phyloP scores from a whole-genome alignment of 192 early-diverging fungal genomes.

The Chytriomyces confervae region DNA sequence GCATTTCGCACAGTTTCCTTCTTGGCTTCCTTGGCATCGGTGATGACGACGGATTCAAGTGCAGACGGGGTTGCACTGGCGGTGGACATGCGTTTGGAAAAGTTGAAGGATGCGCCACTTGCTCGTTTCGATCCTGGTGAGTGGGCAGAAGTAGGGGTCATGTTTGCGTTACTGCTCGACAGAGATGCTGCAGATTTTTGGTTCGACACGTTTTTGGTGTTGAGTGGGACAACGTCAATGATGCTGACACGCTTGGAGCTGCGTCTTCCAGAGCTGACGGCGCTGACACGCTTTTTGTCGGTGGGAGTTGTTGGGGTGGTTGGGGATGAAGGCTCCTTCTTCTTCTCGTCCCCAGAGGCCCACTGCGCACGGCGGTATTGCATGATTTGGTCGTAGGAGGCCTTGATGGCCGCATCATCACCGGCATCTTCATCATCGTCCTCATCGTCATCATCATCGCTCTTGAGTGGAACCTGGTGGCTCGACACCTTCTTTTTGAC shows the following conservation, averaged over 20 bases:
- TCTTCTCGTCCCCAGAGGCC: background rate
- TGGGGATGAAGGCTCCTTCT: background rate
- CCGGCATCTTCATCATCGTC: conserved; percentile 14
- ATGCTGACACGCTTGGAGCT: background rate
- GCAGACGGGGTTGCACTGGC: background rate
- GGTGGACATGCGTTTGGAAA: conserved; percentile 13
- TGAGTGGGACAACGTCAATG: background rate
- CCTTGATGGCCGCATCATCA: background rate
- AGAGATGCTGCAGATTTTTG: background rate
- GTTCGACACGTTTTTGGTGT: background rate
- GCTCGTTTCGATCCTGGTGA: background rate
- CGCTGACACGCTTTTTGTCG: background rate
- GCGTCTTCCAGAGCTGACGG: background rate
- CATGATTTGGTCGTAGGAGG: conserved; percentile 5
- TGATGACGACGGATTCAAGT: background rate
- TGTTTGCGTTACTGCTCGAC: background rate
- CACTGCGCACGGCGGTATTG: conserved; percentile 23
- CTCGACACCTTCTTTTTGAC: background rate
- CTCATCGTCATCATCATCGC: conserved; percentile 8
- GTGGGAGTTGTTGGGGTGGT: background rate
- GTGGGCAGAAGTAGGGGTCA: background rate
- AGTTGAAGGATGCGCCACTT: background rate
- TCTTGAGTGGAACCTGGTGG: conserved; percentile 3
- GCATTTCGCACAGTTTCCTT: conserved; percentile 17
- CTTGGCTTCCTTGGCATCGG: conserved; percentile 4